Evolutionary conservation across 306 rosid species (phyloP).

Genomic region (Cyamopsis tetragonoloba): DNA sequence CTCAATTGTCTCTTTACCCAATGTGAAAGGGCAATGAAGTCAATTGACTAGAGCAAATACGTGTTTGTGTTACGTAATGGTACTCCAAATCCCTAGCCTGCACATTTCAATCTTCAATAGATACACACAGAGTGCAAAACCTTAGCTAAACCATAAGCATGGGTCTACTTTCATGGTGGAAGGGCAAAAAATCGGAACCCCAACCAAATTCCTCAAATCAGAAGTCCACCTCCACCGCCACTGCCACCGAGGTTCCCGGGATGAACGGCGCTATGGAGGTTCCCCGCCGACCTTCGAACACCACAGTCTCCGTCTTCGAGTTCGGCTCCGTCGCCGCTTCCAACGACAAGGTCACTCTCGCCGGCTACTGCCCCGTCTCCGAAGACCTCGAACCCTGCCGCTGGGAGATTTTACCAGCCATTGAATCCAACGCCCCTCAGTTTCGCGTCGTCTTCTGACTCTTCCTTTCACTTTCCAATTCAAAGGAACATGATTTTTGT

Average conservation of each 20-base stretch:
- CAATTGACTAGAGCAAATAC: background rate
- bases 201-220: conserved; percentile 24
- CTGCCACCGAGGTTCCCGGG: conserved; percentile 46
- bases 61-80: background rate
- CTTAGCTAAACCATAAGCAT: conserved; percentile 24
- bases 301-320: conserved; percentile 62
- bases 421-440: conserved; percentile 77
- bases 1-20: too few species aligned
- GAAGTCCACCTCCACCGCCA: background rate
- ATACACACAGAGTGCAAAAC: background rate
- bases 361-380: conserved; percentile 91
- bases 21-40: conserved; percentile 18
- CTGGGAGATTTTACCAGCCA: conserved; percentile 86
- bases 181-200: conserved; percentile 35
- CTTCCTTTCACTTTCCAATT: background rate
- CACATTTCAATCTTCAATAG: background rate
- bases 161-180: conserved; percentile 87
- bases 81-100: conserved; percentile 14
- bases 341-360: conserved; percentile 74
- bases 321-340: conserved; percentile 79
- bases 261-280: conserved; percentile 87
- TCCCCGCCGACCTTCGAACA: conserved; percentile 55
- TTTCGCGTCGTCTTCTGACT: conserved; percentile 77
- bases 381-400: conserved; percentile 98
- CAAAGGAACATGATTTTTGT: background rate